Evolutionary conservation across 2,329 filamentous ascomycete species (phyloP).

Genomic region (Orbilia javanica): DNA sequence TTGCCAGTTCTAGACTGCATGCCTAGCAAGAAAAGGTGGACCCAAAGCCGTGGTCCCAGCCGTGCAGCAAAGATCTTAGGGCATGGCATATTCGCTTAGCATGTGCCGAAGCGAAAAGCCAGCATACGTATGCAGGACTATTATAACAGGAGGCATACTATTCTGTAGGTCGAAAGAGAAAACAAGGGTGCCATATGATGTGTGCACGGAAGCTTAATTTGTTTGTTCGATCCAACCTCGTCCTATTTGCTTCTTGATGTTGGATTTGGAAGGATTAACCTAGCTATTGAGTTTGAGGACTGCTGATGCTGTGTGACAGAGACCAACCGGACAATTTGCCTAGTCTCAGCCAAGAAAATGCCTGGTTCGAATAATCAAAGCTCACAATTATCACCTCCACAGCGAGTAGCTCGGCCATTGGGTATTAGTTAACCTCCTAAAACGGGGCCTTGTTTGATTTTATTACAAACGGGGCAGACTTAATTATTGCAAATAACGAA

Average conservation of each 20-base stretch:
- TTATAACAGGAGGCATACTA: not conserved
- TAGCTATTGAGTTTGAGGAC: too few species aligned
- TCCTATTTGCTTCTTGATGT: not conserved
- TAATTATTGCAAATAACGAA: not conserved
- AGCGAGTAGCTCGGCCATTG: not conserved
- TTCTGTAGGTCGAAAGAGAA: not conserved
- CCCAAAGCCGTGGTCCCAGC: constrained; percentile 33
- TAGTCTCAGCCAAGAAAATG: not conserved
- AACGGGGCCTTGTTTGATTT: constrained; percentile 6
- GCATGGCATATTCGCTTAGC: constrained; percentile 34
- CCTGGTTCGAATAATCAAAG: not conserved
- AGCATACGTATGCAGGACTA: constrained; percentile 1
- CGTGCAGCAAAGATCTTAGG: not conserved
- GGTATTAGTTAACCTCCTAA: not conserved
- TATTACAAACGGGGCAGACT: constrained; percentile 14
- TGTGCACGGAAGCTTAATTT: constrained; percentile 35
- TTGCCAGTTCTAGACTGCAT: constrained; percentile 18
- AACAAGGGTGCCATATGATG: constrained; percentile 11
- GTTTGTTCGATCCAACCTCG: constrained; percentile 6
- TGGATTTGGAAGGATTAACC: not conserved
- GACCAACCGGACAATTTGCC: not conserved
- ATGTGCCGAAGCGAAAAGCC: constrained; percentile 14
- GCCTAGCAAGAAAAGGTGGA: constrained; percentile 15
- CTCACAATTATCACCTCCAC: not conserved
- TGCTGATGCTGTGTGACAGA: constrained; percentile 16